Percentiles rank a stretch among this genome's conserved stretches.
phyloP scores from a whole-genome alignment of 371 early-diverging fungal genomes.

The Nematocida minor region DNA sequence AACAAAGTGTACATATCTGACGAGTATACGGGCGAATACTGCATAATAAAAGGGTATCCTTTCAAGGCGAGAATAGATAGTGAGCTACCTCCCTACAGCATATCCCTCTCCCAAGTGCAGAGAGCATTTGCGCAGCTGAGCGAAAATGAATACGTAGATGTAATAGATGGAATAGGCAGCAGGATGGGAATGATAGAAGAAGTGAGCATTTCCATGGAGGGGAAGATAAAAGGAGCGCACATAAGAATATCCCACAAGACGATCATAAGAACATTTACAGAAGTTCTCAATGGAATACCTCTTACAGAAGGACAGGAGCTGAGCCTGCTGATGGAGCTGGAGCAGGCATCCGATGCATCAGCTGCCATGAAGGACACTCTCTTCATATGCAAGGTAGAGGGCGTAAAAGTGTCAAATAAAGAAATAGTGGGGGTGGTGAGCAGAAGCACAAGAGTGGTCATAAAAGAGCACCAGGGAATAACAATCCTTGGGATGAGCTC shows the following conservation, averaged over 20 bases:
- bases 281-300: slow-evolving; percentile 22
- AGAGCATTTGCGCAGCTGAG: not conserved
- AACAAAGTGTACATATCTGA: slow-evolving; percentile 38
- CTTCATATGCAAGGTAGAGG: slow-evolving; percentile 31
- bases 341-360: not conserved
- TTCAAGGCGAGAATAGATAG: slow-evolving; percentile 6
- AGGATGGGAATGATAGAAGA: slow-evolving; percentile 8
- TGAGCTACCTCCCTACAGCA: not conserved
- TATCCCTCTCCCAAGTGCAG: slow-evolving; percentile 43
- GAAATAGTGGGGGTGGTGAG: slow-evolving; percentile 29
- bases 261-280: not conserved
- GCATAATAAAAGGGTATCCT: slow-evolving; percentile 23
- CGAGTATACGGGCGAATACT: slow-evolving; percentile 10
- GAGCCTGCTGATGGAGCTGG: slow-evolving; percentile 2
- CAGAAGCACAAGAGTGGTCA: slow-evolving; percentile 6
- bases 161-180: not conserved
- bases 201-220: slow-evolving; percentile 16
- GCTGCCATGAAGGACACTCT: not conserved
- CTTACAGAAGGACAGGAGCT: slow-evolving; percentile 30
- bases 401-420: not conserved
- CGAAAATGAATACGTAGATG: slow-evolving; percentile 11
- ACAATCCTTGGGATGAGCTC: slow-evolving; percentile 12
- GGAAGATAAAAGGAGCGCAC: slow-evolving; percentile 6
- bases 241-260: not conserved
- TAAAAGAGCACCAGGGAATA: slow-evolving; percentile 32